phyloP scores from a whole-genome alignment of 192 early-diverging fungal species.

The Dissophora globulifera region DNA sequence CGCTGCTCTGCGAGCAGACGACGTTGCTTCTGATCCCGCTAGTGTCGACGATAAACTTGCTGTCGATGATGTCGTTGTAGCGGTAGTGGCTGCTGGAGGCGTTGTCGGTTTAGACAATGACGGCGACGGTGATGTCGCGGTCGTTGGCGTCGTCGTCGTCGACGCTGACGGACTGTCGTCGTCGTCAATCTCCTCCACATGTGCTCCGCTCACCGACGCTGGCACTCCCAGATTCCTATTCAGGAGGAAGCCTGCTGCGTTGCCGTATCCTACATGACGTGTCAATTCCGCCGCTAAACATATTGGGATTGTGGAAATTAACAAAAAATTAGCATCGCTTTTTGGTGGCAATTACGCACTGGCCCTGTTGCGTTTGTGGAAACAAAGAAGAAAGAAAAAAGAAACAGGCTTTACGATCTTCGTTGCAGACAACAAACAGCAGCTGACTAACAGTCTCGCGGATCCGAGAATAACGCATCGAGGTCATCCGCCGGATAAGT shows the following conservation, averaged over 20 bases:
- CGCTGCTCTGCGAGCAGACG: constrained; percentile 9
- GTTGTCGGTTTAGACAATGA: too few relatives aligned
- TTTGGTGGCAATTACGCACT: constrained; percentile 73
- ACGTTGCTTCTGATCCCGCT: background rate
- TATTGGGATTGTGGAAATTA: too few relatives aligned
- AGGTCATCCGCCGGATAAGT: constrained; percentile 78
- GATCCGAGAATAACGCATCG: constrained; percentile 65
- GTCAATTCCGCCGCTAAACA: constrained; percentile 74
- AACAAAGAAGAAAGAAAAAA: too few relatives aligned
- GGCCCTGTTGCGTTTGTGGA: too few relatives aligned
- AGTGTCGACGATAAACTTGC: background rate
- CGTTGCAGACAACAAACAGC: constrained; percentile 74
- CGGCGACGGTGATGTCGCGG: background rate
- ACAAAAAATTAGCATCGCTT: too few relatives aligned
- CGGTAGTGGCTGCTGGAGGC: too few relatives aligned
- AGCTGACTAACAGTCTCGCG: constrained; percentile 70
- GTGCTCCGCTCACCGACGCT: constrained; percentile 40
- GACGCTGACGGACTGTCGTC: too few relatives aligned
- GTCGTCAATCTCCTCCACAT: constrained; percentile 14
- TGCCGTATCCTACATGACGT: constrained; percentile 89
- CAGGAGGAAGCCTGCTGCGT: constrained; percentile 91
- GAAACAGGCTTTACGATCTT: too few relatives aligned
- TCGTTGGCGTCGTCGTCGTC: too few relatives aligned
- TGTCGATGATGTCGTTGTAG: too few relatives aligned
- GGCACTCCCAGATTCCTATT: constrained; percentile 72